These are phyloP conservation scores for Plasmodium gonderi DNA, from an alignment of 169 alveolate species.

Conservation along the genomic window DNA sequence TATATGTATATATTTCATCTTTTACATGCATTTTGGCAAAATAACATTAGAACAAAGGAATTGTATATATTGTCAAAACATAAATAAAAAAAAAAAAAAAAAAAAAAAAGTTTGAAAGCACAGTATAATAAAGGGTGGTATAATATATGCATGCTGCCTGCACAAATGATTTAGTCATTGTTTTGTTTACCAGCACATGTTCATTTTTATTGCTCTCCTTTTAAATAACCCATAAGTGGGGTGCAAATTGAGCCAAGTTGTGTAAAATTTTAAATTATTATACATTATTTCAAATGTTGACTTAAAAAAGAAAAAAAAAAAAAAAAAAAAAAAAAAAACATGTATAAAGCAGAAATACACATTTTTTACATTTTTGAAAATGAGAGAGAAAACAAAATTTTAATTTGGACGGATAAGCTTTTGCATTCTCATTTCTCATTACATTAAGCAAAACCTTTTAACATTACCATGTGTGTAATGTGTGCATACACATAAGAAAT, in stretches of 20 bases:
- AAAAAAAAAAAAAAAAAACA: no score
- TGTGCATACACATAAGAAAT: background rate
- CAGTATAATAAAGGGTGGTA: background rate
- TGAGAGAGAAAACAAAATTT: background rate
- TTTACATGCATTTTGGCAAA: background rate
- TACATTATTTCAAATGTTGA: background rate
- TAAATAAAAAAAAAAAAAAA: background rate
- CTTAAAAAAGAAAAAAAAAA: no score
- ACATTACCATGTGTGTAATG: background rate
- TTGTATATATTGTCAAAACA: background rate
- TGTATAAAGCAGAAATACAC: background rate
- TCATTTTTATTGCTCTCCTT: background rate
- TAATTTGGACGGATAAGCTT: background rate
- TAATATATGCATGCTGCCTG: background rate
- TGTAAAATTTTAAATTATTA: constrained; percentile 18
- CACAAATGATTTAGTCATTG: background rate
- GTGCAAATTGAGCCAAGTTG: constrained; percentile 8
- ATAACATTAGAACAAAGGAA: background rate
- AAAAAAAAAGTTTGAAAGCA: no score
- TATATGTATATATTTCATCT: background rate
- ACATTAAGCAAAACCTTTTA: background rate
- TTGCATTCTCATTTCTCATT: background rate
- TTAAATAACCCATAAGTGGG: background rate
- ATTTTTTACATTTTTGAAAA: background rate
- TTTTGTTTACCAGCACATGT: background rate